Conservation (phyloP, 164 flowering plant genomes). For the Kalanchoe fedtschenkoi region DNA sequence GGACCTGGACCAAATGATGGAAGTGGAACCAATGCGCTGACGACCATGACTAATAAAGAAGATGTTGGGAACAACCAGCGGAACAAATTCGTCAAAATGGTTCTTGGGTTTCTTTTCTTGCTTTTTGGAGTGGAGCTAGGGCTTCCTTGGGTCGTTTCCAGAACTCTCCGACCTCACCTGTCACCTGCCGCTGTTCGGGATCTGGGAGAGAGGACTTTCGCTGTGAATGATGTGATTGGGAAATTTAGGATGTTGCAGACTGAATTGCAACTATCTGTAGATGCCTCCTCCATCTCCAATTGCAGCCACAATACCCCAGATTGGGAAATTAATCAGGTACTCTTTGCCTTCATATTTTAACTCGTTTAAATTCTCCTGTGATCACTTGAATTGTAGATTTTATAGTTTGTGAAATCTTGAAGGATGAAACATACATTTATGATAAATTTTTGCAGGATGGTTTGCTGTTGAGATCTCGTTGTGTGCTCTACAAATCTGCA, state of each 20-base stretch:
- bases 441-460: slow-evolving; percentile 34
- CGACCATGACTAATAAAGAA: slow-evolving; percentile 8
- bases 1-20: not conserved
- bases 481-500: slow-evolving; percentile 46
- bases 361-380: no score
- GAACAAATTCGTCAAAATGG: slow-evolving; percentile 19
- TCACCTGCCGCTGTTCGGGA: slow-evolving; percentile 30
- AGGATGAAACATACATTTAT: not conserved
- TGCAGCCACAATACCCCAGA: slow-evolving; percentile 33
- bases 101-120: slow-evolving; percentile 24
- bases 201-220: slow-evolving; percentile 26
- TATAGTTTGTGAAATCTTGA: no score
- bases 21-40: slow-evolving; percentile 12
- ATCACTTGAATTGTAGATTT: no score
- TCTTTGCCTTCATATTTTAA: not conserved
- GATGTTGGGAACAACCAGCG: slow-evolving; percentile 10
- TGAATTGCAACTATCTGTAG: slow-evolving; percentile 22
- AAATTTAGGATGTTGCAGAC: slow-evolving; percentile 33
- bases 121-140: slow-evolving; percentile 23
- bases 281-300: slow-evolving; percentile 24
- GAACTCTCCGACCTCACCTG: slow-evolving; percentile 27
- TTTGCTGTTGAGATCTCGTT: slow-evolving; percentile 36
- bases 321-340: slow-evolving; percentile 66
- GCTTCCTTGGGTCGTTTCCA: slow-evolving; percentile 24
- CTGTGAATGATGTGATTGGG: slow-evolving; percentile 27